phyloP scores from a whole-genome alignment of 257 asterid genomes.

The Nicotiana benthamiana region DNA sequence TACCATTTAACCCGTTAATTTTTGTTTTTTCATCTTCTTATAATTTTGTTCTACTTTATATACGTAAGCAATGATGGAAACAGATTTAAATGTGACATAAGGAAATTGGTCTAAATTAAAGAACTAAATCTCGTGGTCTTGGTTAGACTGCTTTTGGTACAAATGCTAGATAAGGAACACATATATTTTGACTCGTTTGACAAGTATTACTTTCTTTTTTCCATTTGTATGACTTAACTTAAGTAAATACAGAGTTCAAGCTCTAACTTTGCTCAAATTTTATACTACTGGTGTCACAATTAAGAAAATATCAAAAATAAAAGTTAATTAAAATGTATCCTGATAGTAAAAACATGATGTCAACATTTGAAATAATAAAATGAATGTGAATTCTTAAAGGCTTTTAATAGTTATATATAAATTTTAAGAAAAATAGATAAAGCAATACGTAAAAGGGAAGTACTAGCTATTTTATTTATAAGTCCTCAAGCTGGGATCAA shows the following conservation, averaged over 20 bases:
- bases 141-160: constrained; percentile 1
- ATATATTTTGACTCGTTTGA: neutral
- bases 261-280: neutral
- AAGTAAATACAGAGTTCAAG: neutral
- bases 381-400: neutral
- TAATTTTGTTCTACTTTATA: neutral
- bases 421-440: neutral
- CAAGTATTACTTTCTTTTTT: neutral
- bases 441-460: neutral
- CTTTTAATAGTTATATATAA: neutral
- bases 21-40: neutral
- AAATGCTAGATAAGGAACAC: neutral
- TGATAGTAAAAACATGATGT: neutral
- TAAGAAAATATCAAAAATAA: neutral
- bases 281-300: neutral
- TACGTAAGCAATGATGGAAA: constrained; percentile 22
- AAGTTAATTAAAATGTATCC: neutral
- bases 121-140: neutral
- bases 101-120: too few species aligned
- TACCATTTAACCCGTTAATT: too few species aligned
- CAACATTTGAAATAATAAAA: neutral
- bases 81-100: neutral
- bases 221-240: neutral
- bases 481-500: neutral
- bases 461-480: neutral